phyloP scores from a whole-genome alignment of 2,329 filamentous ascomycete genomes.

The Dichotomopilus funicola region DNA sequence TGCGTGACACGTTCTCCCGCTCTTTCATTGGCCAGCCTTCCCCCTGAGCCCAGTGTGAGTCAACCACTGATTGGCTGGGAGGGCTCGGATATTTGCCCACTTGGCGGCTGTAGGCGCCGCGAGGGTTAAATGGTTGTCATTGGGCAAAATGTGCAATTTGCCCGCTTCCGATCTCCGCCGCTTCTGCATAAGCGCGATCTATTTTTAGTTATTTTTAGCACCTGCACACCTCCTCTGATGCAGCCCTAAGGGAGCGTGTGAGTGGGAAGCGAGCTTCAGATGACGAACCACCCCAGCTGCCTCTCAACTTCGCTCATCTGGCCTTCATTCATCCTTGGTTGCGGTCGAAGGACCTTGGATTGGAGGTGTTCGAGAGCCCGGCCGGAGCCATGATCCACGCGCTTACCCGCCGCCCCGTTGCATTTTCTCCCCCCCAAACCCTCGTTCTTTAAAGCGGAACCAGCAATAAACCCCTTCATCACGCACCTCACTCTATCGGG shows the following conservation, averaged over 20 bases:
- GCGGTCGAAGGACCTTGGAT: neutral
- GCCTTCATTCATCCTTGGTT: neutral
- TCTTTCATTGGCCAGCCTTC: neutral
- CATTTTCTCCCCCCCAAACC: too few species aligned
- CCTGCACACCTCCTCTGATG: slow-evolving; percentile 1
- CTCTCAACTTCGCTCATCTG: neutral
- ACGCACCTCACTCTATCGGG: too few species aligned
- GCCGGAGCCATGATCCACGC: neutral
- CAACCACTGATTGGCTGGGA: slow-evolving; percentile 2
- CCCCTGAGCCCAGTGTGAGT: neutral
- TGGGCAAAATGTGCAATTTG: slow-evolving; percentile 22
- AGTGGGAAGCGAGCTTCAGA: neutral
- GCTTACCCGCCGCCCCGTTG: neutral
- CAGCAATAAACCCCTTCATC: too few species aligned
- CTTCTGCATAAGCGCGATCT: slow-evolving; percentile 14
- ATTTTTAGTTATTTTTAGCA: slow-evolving; percentile 27
- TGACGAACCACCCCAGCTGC: neutral
- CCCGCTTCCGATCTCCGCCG: slow-evolving; percentile 20
- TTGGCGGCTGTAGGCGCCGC: slow-evolving; percentile 17
- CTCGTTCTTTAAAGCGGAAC: too few species aligned
- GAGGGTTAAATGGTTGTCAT: slow-evolving; percentile 20
- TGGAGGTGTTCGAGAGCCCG: neutral
- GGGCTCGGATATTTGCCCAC: slow-evolving; percentile 12
- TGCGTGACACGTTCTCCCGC: neutral
- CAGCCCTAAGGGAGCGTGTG: neutral